Percentiles rank a stretch among this genome's conserved stretches.
These are phyloP conservation scores for Coemansia sp. DNA, from an alignment of 192 early-diverging fungal species.

Conservation along the genomic window DNA sequence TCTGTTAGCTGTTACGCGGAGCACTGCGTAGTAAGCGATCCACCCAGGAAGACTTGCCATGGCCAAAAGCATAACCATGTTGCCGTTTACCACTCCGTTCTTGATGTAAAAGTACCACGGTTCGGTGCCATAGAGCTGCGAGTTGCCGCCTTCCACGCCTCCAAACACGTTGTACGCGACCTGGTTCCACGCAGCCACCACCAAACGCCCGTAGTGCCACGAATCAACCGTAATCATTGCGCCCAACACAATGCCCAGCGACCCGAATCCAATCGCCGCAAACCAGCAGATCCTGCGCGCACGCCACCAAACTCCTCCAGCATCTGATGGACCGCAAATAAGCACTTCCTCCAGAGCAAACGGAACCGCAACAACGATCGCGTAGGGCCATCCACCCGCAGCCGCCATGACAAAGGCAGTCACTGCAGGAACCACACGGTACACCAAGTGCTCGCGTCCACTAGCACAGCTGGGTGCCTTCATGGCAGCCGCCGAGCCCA, in stretches of 20 bases:
- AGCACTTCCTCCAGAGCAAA: constrained; percentile 73
- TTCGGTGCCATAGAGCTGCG: constrained; percentile 87
- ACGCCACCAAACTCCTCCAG: too few relatives aligned
- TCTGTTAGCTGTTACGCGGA: neutral
- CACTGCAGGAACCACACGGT: constrained; percentile 59
- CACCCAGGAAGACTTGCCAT: constrained; percentile 62
- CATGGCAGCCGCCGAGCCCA: constrained; percentile 74
- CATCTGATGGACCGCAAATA: constrained; percentile 30
- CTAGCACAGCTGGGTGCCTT: constrained; percentile 50
- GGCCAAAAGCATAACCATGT: constrained; percentile 75
- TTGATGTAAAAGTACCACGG: constrained; percentile 90
- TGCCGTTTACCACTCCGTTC: constrained; percentile 91
- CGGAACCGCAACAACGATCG: constrained; percentile 70
- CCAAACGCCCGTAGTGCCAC: constrained; percentile 68
- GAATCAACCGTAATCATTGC: constrained; percentile 72
- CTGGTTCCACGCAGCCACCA: constrained; percentile 83
- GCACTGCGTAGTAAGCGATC: constrained; percentile 27
- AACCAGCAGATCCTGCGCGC: constrained; percentile 1
- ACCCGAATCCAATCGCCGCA: constrained; percentile 30
- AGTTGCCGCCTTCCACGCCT: constrained; percentile 56
- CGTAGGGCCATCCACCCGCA: constrained; percentile 87
- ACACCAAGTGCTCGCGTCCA: constrained; percentile 9
- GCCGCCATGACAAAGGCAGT: constrained; percentile 64
- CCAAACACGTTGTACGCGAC: constrained; percentile 90
- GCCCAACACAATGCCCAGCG: constrained; percentile 29